These are phyloP conservation scores for Sherardia arvensis DNA, from an alignment of 257 asterid genomes.

Conservation along the genomic window DNA sequence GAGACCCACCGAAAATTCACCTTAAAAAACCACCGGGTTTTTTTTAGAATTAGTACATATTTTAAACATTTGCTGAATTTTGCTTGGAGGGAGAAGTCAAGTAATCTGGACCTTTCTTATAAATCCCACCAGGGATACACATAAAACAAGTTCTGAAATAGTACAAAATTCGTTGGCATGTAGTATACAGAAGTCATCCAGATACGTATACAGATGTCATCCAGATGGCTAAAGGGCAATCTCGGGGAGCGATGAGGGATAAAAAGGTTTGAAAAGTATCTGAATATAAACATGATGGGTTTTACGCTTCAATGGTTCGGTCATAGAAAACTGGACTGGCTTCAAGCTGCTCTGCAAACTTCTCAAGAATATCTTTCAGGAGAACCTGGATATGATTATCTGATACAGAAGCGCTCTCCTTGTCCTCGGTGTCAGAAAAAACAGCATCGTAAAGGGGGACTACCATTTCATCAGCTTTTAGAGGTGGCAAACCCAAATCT, in stretches of 20 bases:
- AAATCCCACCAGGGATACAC: too few species aligned
- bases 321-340: slow-evolving; percentile 40
- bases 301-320: slow-evolving; percentile 13
- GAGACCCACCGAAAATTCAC: too few species aligned
- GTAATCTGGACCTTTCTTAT: too few species aligned
- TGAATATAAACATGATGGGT: neutral
- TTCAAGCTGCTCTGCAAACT: slow-evolving; percentile 45
- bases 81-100: too few species aligned
- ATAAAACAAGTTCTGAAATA: too few species aligned
- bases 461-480: slow-evolving; percentile 31
- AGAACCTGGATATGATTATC: slow-evolving; percentile 19
- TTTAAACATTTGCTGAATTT: too few species aligned
- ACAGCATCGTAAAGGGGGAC: slow-evolving; percentile 32
- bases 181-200: too few species aligned
- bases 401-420: slow-evolving; percentile 11
- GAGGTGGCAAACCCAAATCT: slow-evolving; percentile 42
- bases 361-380: slow-evolving; percentile 36
- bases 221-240: neutral
- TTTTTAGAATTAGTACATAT: too few species aligned
- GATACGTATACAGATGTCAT: neutral
- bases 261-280: neutral
- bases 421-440: slow-evolving; percentile 24
- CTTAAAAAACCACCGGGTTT: too few species aligned
- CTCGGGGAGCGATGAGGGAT: neutral
- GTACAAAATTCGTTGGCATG: too few species aligned